Percentiles rank a stretch among this genome's conserved stretches.
These are phyloP conservation scores for Nigrograna mackinnonii DNA, from an alignment of 2,329 filamentous ascomycete genomes.

Conservation along the genomic window DNA sequence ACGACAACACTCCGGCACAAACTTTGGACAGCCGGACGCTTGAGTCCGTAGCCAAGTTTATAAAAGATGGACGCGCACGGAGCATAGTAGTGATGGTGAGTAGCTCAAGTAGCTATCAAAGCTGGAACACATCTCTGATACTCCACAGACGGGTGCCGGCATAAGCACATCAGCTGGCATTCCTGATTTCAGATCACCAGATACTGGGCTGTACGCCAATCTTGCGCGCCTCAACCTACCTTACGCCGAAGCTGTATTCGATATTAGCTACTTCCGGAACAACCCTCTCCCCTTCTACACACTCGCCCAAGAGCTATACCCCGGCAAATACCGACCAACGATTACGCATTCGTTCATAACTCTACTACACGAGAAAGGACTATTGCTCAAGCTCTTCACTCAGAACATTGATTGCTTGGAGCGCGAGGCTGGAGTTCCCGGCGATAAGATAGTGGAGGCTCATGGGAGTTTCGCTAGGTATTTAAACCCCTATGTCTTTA, in stretches of 20 bases:
- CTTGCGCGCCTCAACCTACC: constrained; percentile 84
- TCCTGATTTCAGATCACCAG: constrained; percentile 91
- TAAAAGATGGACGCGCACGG: constrained; percentile 68
- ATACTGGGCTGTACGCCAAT: constrained; percentile 92
- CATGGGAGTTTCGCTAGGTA: constrained; percentile 84
- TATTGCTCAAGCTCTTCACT: constrained; percentile 86
- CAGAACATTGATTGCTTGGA: constrained; percentile 98
- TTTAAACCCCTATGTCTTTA: background rate
- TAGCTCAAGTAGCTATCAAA: constrained; percentile 9
- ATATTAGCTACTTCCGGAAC: constrained; percentile 83
- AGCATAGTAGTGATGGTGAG: constrained; percentile 80
- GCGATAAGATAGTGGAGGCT: constrained; percentile 83
- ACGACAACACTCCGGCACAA: constrained; percentile 65
- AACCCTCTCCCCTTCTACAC: constrained; percentile 91
- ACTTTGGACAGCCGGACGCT: constrained; percentile 72
- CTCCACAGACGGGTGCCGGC: constrained; percentile 73
- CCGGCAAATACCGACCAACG: constrained; percentile 85
- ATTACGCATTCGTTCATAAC: constrained; percentile 88
- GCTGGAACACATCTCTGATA: constrained; percentile 9
- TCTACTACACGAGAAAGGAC: constrained; percentile 76
- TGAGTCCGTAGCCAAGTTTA: constrained; percentile 76
- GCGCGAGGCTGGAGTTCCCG: constrained; percentile 80
- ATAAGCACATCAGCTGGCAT: constrained; percentile 78
- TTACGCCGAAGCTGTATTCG: constrained; percentile 90
- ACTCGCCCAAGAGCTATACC: constrained; percentile 88